Percentiles rank a stretch among this genome's conserved stretches.
These are phyloP conservation scores for Penicillium ochrochloron DNA, from an alignment of 495 filamentous ascomycete genomes.

Conservation along the genomic window DNA sequence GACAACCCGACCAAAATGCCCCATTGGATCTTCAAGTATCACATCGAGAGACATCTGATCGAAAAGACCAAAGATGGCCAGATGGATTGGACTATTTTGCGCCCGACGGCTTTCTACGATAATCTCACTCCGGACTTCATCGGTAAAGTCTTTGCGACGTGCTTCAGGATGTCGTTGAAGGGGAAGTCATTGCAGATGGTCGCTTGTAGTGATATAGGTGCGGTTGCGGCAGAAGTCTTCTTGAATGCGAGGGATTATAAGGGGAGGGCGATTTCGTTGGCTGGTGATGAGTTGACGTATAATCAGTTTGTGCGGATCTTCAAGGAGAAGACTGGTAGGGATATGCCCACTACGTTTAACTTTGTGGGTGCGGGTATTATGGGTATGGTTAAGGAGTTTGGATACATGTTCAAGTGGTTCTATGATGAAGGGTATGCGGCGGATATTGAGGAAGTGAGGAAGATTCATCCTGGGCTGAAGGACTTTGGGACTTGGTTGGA, in stretches of 20 bases:
- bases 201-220: slow-evolving; percentile 63
- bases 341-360: slow-evolving; percentile 55
- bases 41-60: slow-evolving; percentile 65
- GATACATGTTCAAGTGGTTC: slow-evolving; percentile 68
- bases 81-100: slow-evolving; percentile 65
- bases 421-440: slow-evolving; percentile 62
- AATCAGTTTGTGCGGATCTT: slow-evolving; percentile 55
- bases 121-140: slow-evolving; percentile 61
- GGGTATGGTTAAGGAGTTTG: slow-evolving; percentile 57
- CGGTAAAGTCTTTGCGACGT: slow-evolving; percentile 63
- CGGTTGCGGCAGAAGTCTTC: slow-evolving; percentile 66
- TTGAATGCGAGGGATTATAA: slow-evolving; percentile 51
- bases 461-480: slow-evolving; percentile 56
- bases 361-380: slow-evolving; percentile 45
- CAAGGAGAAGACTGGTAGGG: slow-evolving; percentile 49
- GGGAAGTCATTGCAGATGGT: slow-evolving; percentile 63
- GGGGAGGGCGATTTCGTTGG: slow-evolving; percentile 54
- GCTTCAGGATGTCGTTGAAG: slow-evolving; percentile 51
- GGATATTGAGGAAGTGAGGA: slow-evolving; percentile 58
- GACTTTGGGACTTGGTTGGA: slow-evolving; percentile 64
- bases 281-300: slow-evolving; percentile 63
- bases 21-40: slow-evolving; percentile 68
- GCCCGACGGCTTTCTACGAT: slow-evolving; percentile 72
- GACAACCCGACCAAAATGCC: slow-evolving; percentile 61
- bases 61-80: slow-evolving; percentile 36